Evolutionary conservation across 1,284 basidiomycete species (phyloP).

Genomic region (Malassezia japonica): DNA sequence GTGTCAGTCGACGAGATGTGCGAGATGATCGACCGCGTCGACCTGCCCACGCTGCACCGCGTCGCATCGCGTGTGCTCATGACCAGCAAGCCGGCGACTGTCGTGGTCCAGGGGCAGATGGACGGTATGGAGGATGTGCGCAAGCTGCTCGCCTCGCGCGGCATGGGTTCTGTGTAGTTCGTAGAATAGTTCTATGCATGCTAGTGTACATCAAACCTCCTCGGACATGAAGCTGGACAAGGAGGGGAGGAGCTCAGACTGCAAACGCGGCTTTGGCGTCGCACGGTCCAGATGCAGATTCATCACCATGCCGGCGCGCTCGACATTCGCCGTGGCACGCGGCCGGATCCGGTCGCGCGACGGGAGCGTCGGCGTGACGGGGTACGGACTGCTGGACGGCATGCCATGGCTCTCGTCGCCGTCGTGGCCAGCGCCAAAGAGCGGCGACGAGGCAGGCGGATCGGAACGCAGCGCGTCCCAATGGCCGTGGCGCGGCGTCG

Average conservation of each 20-base stretch:
- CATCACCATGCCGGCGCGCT: background rate
- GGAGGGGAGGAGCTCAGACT: background rate
- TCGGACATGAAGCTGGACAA: background rate
- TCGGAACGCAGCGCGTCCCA: background rate
- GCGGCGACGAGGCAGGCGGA: background rate
- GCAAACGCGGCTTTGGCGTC: background rate
- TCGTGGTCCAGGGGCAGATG: conserved; percentile 39
- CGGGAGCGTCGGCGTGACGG: background rate
- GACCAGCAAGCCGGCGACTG: conserved; percentile 33
- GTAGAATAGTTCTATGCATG: background rate
- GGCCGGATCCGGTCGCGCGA: background rate
- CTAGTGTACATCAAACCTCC: background rate
- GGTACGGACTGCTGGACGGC: conserved; percentile 6
- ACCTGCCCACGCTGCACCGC: conserved; percentile 60
- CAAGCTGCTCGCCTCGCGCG: conserved; percentile 27
- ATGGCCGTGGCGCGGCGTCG: background rate
- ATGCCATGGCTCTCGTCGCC: background rate
- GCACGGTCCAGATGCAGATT: background rate
- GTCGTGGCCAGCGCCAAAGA: background rate
- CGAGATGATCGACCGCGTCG: conserved; percentile 72
- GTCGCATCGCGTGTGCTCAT: conserved; percentile 66
- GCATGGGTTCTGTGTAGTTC: conserved; percentile 17
- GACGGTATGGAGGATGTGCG: conserved; percentile 37
- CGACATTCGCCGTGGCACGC: background rate
- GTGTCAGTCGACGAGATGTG: conserved; percentile 85